phyloP scores from a whole-genome alignment of 2,329 filamentous ascomycete genomes.

The Diaporthe helianthi region DNA sequence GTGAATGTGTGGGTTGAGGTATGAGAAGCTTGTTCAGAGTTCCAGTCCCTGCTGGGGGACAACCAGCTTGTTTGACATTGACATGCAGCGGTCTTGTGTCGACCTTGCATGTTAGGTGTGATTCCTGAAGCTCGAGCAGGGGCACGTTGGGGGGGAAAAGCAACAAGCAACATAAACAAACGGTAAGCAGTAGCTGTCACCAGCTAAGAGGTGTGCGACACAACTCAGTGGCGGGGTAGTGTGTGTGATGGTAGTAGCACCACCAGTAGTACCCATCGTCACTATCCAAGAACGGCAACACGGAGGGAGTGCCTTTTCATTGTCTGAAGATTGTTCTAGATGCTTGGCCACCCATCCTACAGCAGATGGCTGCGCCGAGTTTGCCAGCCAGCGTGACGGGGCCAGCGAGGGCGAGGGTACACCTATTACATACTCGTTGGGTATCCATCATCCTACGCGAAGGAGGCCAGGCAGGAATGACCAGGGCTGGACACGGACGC shows the following conservation, averaged over 20 bases:
- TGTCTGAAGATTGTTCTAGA: constrained; percentile 28
- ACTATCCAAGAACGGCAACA: not conserved
- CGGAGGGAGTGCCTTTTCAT: not conserved
- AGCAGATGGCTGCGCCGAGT: not conserved
- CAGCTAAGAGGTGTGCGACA: not conserved
- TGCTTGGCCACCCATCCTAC: not conserved
- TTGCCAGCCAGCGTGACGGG: not conserved
- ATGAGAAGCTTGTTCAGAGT: not conserved
- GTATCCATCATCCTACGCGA: not conserved
- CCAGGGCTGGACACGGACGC: too few species aligned
- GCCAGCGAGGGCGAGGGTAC: constrained; percentile 22
- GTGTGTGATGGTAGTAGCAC: not conserved
- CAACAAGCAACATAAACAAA: not conserved
- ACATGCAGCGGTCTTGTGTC: constrained; percentile 24
- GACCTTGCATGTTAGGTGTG: constrained; percentile 3
- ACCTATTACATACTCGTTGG: not conserved
- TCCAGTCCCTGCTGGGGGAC: not conserved
- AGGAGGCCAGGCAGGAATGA: not conserved
- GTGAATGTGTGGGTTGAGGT: not conserved
- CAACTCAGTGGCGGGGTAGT: constrained; percentile 12
- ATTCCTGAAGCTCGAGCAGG: not conserved
- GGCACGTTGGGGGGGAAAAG: too few species aligned
- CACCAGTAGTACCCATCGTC: not conserved
- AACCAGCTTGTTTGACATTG: not conserved
- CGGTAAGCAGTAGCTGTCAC: constrained; percentile 2